Evolutionary conservation across 441 rosid species (phyloP), one percentile per base, ranked within the genome.

Genomic region (Arabidopsis lyrata): DNA sequence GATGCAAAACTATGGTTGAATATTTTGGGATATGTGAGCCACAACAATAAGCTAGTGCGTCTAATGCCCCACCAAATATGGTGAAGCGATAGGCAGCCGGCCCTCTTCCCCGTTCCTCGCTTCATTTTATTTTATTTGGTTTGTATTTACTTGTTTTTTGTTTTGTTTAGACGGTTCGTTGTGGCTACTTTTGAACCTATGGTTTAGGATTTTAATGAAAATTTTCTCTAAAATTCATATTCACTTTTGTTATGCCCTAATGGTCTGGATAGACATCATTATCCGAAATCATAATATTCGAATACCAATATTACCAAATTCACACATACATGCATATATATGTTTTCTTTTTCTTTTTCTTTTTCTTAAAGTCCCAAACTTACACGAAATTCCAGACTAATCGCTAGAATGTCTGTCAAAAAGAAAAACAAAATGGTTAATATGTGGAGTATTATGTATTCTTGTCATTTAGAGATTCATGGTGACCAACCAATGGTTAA

Each of bases 51-150:
- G 31, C 32, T 29, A 74, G 77, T 74, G 77, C 72, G 42, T 48
- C 8, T 48, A 57, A 38, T 66, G 67, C n/a, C 77, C 72, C 77
- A 74, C 77, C 65, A 74, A 56, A 74, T 48, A 57, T 65, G 59
- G 52, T 74, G 77, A 66, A 74, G 29, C 42, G 71, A 65, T 57
- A 65, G 60, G 59, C 32, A 49, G 18, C 49, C 10, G 62, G 66
- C 34, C 77, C 71, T 65, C 70, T 52, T 63, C 47, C 42, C 13
- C 29, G 41, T 70, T 70, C 66, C 39, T 59, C 75, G 61, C 75
- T 38, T 72, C 75, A 42, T 70, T 59, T 59, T 31, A 5, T 20
- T 10, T 35, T 70, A 0, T 55, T 16, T 8, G 1, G 1, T 3
- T 56, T 32, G 16, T 55, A 36, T 42, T 6, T 31, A 4, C 0